Conservation (phyloP, 495 filamentous ascomycete genomes). For the Annulohypoxylon stygium region DNA sequence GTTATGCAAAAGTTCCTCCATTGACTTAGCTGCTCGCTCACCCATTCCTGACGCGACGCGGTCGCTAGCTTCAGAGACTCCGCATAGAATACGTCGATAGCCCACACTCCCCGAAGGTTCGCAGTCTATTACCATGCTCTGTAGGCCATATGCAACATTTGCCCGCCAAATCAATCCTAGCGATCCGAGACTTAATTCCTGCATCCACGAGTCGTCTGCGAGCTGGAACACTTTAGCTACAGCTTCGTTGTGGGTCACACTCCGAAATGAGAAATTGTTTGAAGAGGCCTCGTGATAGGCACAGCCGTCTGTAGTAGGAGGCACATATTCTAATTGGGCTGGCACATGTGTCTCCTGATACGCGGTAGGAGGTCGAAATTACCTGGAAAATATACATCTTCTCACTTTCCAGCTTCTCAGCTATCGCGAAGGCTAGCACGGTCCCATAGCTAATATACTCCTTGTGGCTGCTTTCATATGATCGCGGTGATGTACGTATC, state of each 20-base stretch:
- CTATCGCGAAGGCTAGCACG: slow-evolving; percentile 68
- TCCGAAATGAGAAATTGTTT: neutral
- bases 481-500: slow-evolving; percentile 61
- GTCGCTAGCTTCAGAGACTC: neutral
- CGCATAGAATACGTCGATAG: neutral
- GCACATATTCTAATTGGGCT: neutral
- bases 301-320: neutral
- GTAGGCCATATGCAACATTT: neutral
- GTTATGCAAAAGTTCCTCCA: neutral
- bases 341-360: slow-evolving; percentile 57
- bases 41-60: neutral
- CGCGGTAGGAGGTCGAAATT: slow-evolving; percentile 64
- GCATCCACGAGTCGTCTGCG: neutral
- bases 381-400: slow-evolving; percentile 54
- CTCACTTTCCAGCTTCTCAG: slow-evolving; percentile 62
- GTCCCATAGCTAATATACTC: slow-evolving; percentile 68
- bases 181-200: neutral
- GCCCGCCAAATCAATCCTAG: neutral
- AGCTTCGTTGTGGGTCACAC: neutral
- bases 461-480: slow-evolving; percentile 60
- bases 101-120: neutral
- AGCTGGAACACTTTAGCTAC: neutral
- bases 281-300: neutral
- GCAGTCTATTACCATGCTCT: neutral
- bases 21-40: neutral